Evolutionary conservation across 768 basidiomycete species (phyloP).

Genomic region (Tremella fuciformis): DNA sequence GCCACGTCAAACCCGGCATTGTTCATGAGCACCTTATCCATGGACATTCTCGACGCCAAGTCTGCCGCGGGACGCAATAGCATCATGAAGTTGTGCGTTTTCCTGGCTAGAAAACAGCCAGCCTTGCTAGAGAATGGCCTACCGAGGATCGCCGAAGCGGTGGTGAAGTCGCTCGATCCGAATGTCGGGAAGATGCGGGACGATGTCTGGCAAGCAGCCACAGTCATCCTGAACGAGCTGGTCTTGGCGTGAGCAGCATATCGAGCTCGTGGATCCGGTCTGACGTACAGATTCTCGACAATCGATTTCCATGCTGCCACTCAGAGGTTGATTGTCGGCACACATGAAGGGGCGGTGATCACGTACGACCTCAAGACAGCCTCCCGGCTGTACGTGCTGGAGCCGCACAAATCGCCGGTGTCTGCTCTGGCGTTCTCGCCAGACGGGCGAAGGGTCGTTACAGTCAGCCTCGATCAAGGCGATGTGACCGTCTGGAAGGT

Average conservation of each 20-base stretch:
- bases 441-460: constrained; percentile 84
- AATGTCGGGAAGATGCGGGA: constrained; percentile 69
- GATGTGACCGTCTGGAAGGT: constrained; percentile 93
- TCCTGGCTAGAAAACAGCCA: constrained; percentile 90
- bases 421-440: constrained; percentile 88
- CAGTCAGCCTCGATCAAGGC: constrained; percentile 79
- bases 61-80: constrained; percentile 70
- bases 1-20: constrained; percentile 77
- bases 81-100: constrained; percentile 88
- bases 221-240: constrained; percentile 90
- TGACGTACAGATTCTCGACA: constrained; percentile 68
- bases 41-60: constrained; percentile 75
- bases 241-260: constrained; percentile 70
- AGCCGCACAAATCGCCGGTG: constrained; percentile 77
- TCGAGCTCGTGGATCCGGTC: neutral
- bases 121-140: constrained; percentile 78
- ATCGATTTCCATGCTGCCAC: constrained; percentile 87
- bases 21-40: constrained; percentile 88
- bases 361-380: constrained; percentile 91
- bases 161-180: constrained; percentile 94
- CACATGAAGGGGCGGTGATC: constrained; percentile 80
- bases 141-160: constrained; percentile 83
- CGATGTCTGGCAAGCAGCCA: constrained; percentile 82
- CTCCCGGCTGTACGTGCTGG: constrained; percentile 88
- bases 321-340: constrained; percentile 89